Evolutionary conservation across 2,329 filamentous ascomycete species (phyloP), one percentile per base, ranked within the genome.

Genomic region (Colletotrichum sp.): DNA sequence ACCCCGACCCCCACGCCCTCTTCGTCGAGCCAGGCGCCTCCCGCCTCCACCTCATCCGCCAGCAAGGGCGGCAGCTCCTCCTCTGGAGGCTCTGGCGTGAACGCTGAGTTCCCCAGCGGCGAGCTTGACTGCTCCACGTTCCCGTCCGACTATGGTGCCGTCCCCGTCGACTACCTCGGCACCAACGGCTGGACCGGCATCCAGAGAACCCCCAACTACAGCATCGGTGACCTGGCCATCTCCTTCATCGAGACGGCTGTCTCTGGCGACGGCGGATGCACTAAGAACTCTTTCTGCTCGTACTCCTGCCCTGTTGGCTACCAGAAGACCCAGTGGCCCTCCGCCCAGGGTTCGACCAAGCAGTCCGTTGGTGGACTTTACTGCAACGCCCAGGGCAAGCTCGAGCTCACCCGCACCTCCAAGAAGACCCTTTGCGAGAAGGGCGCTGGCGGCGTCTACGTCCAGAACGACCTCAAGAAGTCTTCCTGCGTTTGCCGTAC

Each of bases 281-380:
- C 81, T 10, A 81, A 88, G 12, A 93, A 92, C 65, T 86, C 89
- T 75, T 96, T 96, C 89, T 98, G 96, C 90, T 98, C 96, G 3
- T 99, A 99, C 82, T 93, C 95, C 72, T 99, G 97, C 89, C 94
- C 95, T n/a, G 87, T 93, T 32, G 96, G 96, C 62, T 98, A 97
- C 86, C 93, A 97, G 85, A 98, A 98, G 91, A 91, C 94, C 5
- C 96, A 99, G 84, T 99, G 96, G 94, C 95, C 97, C 63, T 80
- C 83, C 13, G 85, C 90, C 39, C 97, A 99, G 88, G 97, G 96
- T 72, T 82, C 88, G 49, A 95, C 92, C 68, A 93, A 93, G 78
- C 92, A 99, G 88, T 98, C 96, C 28, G 90, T 98, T 71, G 97
- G 97, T 84, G 97, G 97, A 79, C 87, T 99, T 21, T 92, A 91